Evolutionary conservation across 2,329 filamentous ascomycete genomes (phyloP), one percentile per base, ranked within the genome.

Genomic region (Cordyceps cicadae): DNA sequence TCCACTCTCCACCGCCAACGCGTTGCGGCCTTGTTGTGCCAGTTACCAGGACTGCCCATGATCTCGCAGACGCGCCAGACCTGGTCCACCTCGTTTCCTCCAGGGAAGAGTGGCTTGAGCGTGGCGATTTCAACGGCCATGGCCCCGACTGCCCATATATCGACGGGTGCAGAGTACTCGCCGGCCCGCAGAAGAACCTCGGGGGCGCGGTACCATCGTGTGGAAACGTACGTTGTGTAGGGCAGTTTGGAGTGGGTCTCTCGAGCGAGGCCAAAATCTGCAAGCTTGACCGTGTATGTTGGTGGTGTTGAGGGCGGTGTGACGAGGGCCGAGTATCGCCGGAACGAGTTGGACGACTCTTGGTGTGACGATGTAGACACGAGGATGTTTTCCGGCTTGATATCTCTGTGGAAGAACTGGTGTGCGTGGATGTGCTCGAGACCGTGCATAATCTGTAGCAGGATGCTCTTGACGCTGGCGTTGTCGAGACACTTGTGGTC

Each of bases 41-140:
- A 99, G 76, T 93, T 93, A 50, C 94, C 94, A 3, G 94, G 94
- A 76, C 93, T 97, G 54, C 94, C 94, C 94, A 99, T 99, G 62
- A 99, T 96, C 73, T 99, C 94, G 71, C 94, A 99, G 0, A 99
- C 90, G 67, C 94, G 87, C 94, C 94, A 99, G 1, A 99, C 94
- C 74, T 99, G 94, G 68, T 99, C 94, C 1, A 99, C 94, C 77
- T 99, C 94, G 71, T 99, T 99, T 70, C 92, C 91, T 67, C 94
- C 94, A 12, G 94, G 94, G 79, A 99, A 99, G 12, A 99, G 79
- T 19, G 94, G 94, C 78, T 97, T 99, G 62, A 99, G 74, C 0
- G 94, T 99, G 29, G 94, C 94, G 64, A 99, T 89, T 73, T 99
- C 94, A 12, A 99, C 94, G 7, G 94, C 94, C 94, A 99, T 99